These are phyloP conservation scores for Mycena belliarum DNA, from an alignment of 768 basidiomycete species.

Conservation along the genomic window DNA sequence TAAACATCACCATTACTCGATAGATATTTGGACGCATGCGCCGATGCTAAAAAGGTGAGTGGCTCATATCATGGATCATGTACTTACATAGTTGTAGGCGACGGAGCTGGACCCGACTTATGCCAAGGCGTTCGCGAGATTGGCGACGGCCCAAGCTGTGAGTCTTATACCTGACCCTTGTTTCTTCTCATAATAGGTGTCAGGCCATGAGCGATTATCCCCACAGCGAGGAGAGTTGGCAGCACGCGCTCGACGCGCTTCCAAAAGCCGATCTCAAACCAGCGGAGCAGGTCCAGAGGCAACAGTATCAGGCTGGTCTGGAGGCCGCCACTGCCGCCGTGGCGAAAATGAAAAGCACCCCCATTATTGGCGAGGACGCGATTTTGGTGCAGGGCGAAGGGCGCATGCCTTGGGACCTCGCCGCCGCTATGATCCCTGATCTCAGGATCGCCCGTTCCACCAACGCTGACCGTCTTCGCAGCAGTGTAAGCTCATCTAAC, in stretches of 20 bases:
- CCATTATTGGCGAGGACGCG: not conserved
- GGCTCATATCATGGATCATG: not conserved
- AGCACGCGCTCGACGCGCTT: conserved; percentile 17
- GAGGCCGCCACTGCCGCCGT: not conserved
- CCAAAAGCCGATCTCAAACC: conserved; percentile 10
- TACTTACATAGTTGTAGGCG: conserved; percentile 11
- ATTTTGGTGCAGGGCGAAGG: not conserved
- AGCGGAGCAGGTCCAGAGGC: conserved; percentile 9
- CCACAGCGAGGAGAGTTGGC: conserved; percentile 12
- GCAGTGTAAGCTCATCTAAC: conserved; percentile 6
- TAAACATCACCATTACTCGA: not conserved
- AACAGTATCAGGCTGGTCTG: conserved; percentile 20
- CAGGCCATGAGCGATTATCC: conserved; percentile 7
- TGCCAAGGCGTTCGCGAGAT: conserved; percentile 21
- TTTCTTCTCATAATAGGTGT: not conserved
- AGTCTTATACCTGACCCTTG: not conserved
- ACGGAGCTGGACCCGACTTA: conserved; percentile 25
- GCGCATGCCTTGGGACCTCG: conserved; percentile 24
- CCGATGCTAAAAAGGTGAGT: conserved; percentile 23
- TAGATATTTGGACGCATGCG: conserved; percentile 20
- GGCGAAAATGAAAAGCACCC: not conserved
- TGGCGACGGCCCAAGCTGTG: conserved; percentile 24
- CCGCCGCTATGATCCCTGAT: conserved; percentile 9
- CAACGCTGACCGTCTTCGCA: not conserved
- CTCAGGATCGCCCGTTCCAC: conserved; percentile 8